phyloP scores from a whole-genome alignment of 2,329 filamentous ascomycete species.

The Cytospora paraplurivora region DNA sequence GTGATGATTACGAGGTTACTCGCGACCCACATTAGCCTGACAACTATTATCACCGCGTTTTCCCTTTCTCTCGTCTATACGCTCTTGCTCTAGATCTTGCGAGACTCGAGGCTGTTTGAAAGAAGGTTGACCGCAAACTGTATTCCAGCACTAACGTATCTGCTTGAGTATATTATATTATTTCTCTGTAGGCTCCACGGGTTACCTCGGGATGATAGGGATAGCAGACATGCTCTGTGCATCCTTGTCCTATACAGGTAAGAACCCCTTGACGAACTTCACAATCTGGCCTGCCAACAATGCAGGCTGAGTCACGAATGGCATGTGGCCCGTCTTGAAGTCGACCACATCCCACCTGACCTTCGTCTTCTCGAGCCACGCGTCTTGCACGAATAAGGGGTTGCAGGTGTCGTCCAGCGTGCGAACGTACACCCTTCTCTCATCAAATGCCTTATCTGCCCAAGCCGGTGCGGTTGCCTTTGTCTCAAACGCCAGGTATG shows the following conservation, averaged over 20 bases:
- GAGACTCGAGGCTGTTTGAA: too few species aligned
- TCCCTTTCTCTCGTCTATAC: too few species aligned
- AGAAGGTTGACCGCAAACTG: too few species aligned
- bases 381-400: conserved; percentile 30
- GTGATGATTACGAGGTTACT: too few species aligned
- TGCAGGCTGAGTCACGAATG: conserved; percentile 34
- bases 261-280: conserved; percentile 12
- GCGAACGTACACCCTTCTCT: conserved; percentile 15
- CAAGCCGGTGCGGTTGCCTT: conserved; percentile 7
- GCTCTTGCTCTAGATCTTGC: too few species aligned
- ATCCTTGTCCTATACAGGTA: neutral
- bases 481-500: conserved; percentile 14
- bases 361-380: conserved; percentile 32
- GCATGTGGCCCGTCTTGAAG: conserved; percentile 34
- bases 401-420: conserved; percentile 32
- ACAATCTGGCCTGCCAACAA: conserved; percentile 29
- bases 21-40: too few species aligned
- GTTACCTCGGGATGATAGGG: too few species aligned
- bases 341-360: conserved; percentile 35
- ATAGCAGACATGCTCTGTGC: too few species aligned
- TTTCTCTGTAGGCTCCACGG: too few species aligned
- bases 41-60: too few species aligned
- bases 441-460: conserved; percentile 14
- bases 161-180: too few species aligned
- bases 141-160: too few species aligned